phyloP scores from a whole-genome alignment of 2,329 filamentous ascomycete genomes.

The Cordyceps cicadae region DNA sequence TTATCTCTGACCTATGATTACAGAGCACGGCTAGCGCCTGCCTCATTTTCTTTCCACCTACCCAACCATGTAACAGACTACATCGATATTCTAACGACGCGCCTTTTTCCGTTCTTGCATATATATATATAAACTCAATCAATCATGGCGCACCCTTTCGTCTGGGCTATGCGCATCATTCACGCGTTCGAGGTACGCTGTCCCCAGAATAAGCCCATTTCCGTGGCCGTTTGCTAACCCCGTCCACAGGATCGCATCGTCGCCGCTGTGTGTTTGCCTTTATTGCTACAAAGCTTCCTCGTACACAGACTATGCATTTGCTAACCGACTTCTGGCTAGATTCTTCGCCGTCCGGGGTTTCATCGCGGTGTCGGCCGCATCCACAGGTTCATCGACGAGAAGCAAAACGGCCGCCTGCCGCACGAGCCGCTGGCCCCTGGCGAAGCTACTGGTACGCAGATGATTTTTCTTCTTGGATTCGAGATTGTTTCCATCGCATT shows the following conservation, averaged over 20 bases:
- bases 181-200: slow-evolving; percentile 26
- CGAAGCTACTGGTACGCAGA: slow-evolving; percentile 40
- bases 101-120: neutral
- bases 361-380: slow-evolving; percentile 45
- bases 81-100: neutral
- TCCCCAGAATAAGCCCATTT: rapidly evolving
- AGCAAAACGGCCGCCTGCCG: slow-evolving; percentile 40
- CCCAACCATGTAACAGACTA: no score
- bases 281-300: neutral
- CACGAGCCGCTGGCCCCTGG: slow-evolving; percentile 42
- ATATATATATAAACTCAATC: neutral
- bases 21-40: no score
- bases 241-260: slow-evolving; percentile 25
- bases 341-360: slow-evolving; percentile 43
- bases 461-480: neutral
- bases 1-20: no score
- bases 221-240: neutral
- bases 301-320: neutral
- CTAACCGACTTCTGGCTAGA: slow-evolving; percentile 23
- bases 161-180: slow-evolving; percentile 26
- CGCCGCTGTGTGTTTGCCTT: slow-evolving; percentile 20
- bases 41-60: no score
- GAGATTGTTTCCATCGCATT: neutral
- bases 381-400: slow-evolving; percentile 41
- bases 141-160: slow-evolving; percentile 24